Evolutionary conservation across 2,329 filamentous ascomycete genomes (phyloP).

Genomic region (Westerdykella sp.): DNA sequence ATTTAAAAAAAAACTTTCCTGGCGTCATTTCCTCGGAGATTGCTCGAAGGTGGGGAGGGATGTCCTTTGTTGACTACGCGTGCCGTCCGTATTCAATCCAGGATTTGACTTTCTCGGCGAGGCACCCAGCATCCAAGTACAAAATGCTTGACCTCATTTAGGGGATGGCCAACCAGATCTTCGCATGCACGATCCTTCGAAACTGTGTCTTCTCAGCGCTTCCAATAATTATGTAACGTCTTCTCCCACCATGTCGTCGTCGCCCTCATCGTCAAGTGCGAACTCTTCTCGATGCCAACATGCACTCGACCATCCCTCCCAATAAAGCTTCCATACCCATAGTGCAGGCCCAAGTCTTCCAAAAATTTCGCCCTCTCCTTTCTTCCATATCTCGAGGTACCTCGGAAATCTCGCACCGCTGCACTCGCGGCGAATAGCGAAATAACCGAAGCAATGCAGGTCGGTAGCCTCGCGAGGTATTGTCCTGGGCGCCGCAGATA

Average conservation of each 20-base stretch:
- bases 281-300: slow-evolving; percentile 48
- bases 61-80: no score
- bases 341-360: slow-evolving; percentile 16
- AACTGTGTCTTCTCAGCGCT: background rate
- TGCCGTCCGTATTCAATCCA: no score
- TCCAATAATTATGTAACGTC: slow-evolving; percentile 1
- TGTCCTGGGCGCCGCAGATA: slow-evolving; percentile 40
- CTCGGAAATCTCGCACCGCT: slow-evolving; percentile 34
- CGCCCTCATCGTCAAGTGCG: slow-evolving; percentile 25
- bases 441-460: slow-evolving; percentile 45
- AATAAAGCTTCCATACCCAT: slow-evolving; percentile 48
- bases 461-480: slow-evolving; percentile 49
- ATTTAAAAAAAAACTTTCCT: no score
- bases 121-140: no score
- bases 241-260: slow-evolving; percentile 21
- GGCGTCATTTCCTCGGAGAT: no score
- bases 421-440: slow-evolving; percentile 46
- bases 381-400: slow-evolving; percentile 13
- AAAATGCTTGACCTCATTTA: no score
- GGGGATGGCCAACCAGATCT: no score
- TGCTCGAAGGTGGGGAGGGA: no score
- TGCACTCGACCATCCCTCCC: slow-evolving; percentile 45
- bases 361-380: slow-evolving; percentile 15
- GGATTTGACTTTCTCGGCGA: no score
- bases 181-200: no score